These are phyloP conservation scores for Botrytis tulipae DNA, from an alignment of 2,329 filamentous ascomycete genomes.

Conservation along the genomic window DNA sequence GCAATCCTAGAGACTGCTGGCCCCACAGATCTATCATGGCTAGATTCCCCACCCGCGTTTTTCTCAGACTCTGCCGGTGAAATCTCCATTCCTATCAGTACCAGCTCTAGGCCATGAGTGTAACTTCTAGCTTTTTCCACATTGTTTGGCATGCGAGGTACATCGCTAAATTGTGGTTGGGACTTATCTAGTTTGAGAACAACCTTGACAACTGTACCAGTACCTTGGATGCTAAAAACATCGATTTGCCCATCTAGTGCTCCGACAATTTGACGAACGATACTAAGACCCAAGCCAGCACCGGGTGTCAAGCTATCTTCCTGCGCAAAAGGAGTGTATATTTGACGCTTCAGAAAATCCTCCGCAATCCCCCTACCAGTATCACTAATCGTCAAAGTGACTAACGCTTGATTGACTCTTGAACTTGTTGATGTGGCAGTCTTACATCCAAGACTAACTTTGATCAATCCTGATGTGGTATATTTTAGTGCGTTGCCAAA, in stretches of 20 bases:
- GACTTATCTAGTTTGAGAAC: constrained; percentile 18
- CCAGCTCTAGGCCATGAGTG: constrained; percentile 16
- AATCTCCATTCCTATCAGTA: constrained; percentile 27
- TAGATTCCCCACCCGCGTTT: background rate
- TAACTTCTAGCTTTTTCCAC: constrained; percentile 7
- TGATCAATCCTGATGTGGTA: constrained; percentile 51
- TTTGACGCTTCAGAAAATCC: constrained; percentile 56
- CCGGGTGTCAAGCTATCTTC: constrained; percentile 56
- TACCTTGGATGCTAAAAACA: constrained; percentile 51
- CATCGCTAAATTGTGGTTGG: constrained; percentile 34
- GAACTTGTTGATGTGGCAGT: constrained; percentile 29
- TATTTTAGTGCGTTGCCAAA: constrained; percentile 64
- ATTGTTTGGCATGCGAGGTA: constrained; percentile 37
- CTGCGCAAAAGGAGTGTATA: constrained; percentile 57
- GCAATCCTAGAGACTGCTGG: constrained; percentile 22
- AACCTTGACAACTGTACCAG: constrained; percentile 52
- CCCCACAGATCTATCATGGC: background rate
- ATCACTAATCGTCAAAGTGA: constrained; percentile 52
- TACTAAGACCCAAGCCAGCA: constrained; percentile 61
- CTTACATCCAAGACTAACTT: constrained; percentile 41
- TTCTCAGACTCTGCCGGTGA: background rate
- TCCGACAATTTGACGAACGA: constrained; percentile 61
- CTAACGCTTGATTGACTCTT: constrained; percentile 24
- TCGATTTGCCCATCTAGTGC: constrained; percentile 58
- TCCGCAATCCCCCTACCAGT: constrained; percentile 63